Base-by-base conservation (phyloP, 2,329 filamentous ascomycete genomes). In the Diaporthe sp. region DNA sequence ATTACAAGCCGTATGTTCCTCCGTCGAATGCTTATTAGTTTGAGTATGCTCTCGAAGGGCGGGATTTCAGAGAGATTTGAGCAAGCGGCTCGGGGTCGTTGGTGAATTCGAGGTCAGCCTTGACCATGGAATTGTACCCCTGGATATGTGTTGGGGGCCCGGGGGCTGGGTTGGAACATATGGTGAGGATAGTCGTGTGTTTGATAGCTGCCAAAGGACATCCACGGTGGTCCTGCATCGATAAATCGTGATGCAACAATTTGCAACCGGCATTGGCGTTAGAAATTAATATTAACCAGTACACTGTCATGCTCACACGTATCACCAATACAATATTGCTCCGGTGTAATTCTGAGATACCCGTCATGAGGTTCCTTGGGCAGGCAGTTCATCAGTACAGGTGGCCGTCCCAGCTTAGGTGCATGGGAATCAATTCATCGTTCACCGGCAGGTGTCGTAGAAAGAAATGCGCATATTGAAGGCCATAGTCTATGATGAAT, bases 1-100 rank as follows among this genome's bases (percentile, higher is more conserved):
- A 91, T 81, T 93, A 92, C 79, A 92, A 90, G 81, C 88, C 91
- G 0, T 93, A 93, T 75, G 87, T 88, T 3, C 90, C 90, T 4
- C 88, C 86, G 75, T 76, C 73, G 20, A 71, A 67, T 68, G 76
- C 76, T 53, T 77, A 77, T 58, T 77, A 73, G 49, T 47, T 25
- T 55, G 44, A 31, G 17, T 60, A 37, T 42, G 22, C 20, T 25
- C 9, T 60, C 31, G n/a, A 63, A 8, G 31, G 51, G n/a, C 34
- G 39, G 39, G 25, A 13, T 9, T 9, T 39, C 25, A 42, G 31
- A 4, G 34, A 25, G 22, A 42, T 31, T 28, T 25, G 49, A 70
- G 1, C n/a, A 4, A 44, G n/a, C 31, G 13, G 37, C 12, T 17
- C n/a, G 60, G 34, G 60, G 60, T 25, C n/a, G 3, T 13, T 31